Base-by-base conservation (phyloP, 371 early-diverging fungal species). In the Coemansia sp. region DNA sequence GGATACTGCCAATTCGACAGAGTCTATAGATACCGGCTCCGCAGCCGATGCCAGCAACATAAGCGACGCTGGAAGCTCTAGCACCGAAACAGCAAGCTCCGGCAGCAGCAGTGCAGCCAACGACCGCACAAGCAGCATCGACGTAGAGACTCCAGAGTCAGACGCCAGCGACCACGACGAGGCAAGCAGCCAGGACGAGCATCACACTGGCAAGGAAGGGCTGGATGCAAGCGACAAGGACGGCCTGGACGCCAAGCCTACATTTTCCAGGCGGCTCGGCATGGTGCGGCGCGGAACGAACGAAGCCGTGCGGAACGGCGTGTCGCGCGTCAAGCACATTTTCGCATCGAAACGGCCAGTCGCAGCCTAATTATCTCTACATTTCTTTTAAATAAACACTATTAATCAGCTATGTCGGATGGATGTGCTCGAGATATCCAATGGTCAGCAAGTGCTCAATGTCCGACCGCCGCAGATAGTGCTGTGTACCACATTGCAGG, bases 371-470 rank as follows among this genome's bases (percentile, higher is more conserved):
- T 18, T 47, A 16, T 12, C 42, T n/a, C 23, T 60, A 5, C n/a
- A 8, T 26, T 26, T 5, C 23, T 12, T 14, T 18, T 28, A 18
- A 20, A 11, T 26, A 26, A 5, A 6, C 28, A n/a, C 47, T 21
- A 20, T 16, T 21, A 47, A 11, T 7, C 8, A 21, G 33, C 44
- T 44, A 72, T 11, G 39, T 6, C 52, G 72, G 84, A 25, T 72
- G 77, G 30, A 92, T 82, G 64, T 94, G 93, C 40, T 86, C 80
- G 16, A 94, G 80, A 65, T 89, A 89, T 0, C 97, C 97, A 23
- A 89, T 89, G 6, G 86, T 87, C 63, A 96, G 93, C 58, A 96
- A 82, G 4, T 88, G 84, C 81, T 96, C 96, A 2, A 95, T 93
- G 79, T 96, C 97, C 0, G 93, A 84, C 40, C 95, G 83, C 50